These are phyloP conservation scores for Trichoderma koningii DNA, from an alignment of 2,329 filamentous ascomycete species.

Conservation along the genomic window DNA sequence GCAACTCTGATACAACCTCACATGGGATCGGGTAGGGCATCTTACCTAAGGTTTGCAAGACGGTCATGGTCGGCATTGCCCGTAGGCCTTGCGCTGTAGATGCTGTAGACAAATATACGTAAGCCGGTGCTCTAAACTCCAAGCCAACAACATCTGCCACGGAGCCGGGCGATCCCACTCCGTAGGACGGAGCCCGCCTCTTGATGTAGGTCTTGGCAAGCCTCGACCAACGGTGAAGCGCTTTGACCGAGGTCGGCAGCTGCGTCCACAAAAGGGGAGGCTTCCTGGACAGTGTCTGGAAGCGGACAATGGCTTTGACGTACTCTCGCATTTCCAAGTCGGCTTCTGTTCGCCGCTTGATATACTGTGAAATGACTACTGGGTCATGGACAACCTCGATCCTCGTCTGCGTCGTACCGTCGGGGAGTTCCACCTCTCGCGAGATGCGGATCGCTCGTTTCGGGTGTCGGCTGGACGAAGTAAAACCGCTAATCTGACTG, in stretches of 20 bases:
- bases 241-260: slow-evolving; percentile 30
- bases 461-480: slow-evolving; percentile 62
- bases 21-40: neutral
- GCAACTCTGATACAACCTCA: neutral
- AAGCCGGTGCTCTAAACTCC: slow-evolving; percentile 42
- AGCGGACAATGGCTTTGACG: slow-evolving; percentile 40
- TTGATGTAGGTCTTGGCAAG: slow-evolving; percentile 28
- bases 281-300: slow-evolving; percentile 10
- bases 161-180: slow-evolving; percentile 37
- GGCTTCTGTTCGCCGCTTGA: slow-evolving; percentile 71
- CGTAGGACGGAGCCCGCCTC: slow-evolving; percentile 29
- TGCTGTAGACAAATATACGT: slow-evolving; percentile 47
- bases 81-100: slow-evolving; percentile 53
- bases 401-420: slow-evolving; percentile 59
- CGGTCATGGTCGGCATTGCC: slow-evolving; percentile 55
- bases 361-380: slow-evolving; percentile 85
- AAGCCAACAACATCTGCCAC: slow-evolving; percentile 39
- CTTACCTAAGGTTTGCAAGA: slow-evolving; percentile 48
- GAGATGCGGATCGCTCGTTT: slow-evolving; percentile 74
- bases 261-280: slow-evolving; percentile 29
- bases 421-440: slow-evolving; percentile 55
- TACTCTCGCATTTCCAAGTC: slow-evolving; percentile 75
- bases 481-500: slow-evolving; percentile 74
- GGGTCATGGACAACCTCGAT: slow-evolving; percentile 76
- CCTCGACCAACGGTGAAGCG: slow-evolving; percentile 32